phyloP scores from a whole-genome alignment of 2,329 filamentous ascomycete species.

The Colletotrichum eremochloae region DNA sequence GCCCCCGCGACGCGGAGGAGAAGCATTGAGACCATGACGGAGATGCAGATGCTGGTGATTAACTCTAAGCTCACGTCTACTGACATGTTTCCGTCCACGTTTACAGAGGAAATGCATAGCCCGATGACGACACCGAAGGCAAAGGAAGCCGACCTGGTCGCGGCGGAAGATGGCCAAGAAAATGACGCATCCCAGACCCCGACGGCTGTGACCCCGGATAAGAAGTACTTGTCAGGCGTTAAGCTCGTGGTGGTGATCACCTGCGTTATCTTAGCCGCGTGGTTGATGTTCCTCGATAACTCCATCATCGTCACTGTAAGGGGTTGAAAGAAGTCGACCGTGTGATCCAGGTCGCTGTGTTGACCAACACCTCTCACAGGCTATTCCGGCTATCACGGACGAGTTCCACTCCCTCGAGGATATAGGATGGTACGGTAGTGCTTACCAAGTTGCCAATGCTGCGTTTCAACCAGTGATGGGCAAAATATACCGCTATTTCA shows the following conservation, averaged over 20 bases:
- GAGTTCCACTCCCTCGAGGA: conserved; percentile 56
- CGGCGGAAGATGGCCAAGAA: neutral
- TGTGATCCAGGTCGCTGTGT: too few species aligned
- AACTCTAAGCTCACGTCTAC: conserved; percentile 24
- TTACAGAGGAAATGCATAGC: neutral
- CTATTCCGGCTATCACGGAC: conserved; percentile 53
- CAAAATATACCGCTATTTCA: conserved; percentile 51
- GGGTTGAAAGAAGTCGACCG: neutral
- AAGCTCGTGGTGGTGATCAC: conserved; percentile 45
- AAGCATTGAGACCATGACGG: conserved; percentile 20
- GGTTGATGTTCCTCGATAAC: conserved; percentile 47
- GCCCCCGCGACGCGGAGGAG: conserved; percentile 1
- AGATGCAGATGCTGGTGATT: conserved; percentile 16
- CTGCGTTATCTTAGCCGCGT: conserved; percentile 43
- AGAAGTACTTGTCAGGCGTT: conserved; percentile 16
- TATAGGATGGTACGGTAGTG: conserved; percentile 61
- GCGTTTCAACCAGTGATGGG: conserved; percentile 49
- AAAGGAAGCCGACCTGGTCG: neutral
- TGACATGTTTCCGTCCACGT: conserved; percentile 22
- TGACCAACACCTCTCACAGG: conserved; percentile 42
- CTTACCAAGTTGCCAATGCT: conserved; percentile 50
- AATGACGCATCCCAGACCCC: neutral
- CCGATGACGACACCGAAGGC: neutral
- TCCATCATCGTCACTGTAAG: conserved; percentile 56
- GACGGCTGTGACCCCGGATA: neutral